phyloP scores from a whole-genome alignment of 495 filamentous ascomycete species.

The Aspergillus egyptiacus region DNA sequence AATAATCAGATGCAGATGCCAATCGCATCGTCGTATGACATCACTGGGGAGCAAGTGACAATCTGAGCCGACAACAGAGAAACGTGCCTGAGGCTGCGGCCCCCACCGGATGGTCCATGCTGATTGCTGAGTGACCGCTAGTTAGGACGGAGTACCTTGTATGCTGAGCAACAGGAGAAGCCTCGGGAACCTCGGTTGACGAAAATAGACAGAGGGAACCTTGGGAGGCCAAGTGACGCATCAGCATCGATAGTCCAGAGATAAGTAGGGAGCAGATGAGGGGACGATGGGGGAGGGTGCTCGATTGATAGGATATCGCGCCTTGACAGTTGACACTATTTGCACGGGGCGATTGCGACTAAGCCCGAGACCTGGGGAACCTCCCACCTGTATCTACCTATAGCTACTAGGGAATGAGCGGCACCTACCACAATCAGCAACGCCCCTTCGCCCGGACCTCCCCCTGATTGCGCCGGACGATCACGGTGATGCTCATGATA shows the following conservation, averaged over 20 bases:
- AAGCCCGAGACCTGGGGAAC: too few species aligned
- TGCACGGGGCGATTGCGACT: too few species aligned
- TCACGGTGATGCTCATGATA: neutral
- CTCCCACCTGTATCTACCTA: too few species aligned
- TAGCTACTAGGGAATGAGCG: too few species aligned
- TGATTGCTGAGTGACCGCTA: too few species aligned
- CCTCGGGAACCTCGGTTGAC: conserved; percentile 6
- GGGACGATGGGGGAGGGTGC: conserved; percentile 7
- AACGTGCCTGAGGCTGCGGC: conserved; percentile 22
- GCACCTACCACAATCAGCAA: conserved; percentile 22
- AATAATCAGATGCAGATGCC: too few species aligned
- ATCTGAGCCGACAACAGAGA: neutral
- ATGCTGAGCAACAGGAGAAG: conserved; percentile 1
- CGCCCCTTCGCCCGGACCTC: conserved; percentile 22
- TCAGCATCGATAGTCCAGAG: too few species aligned
- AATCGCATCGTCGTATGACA: conserved; percentile 10
- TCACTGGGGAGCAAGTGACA: conserved; percentile 13
- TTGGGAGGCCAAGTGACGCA: conserved; percentile 2
- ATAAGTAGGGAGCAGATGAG: too few species aligned
- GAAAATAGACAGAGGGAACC: conserved; percentile 6
- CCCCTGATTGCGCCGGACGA: conserved; percentile 1
- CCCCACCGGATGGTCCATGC: neutral
- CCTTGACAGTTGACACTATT: neutral
- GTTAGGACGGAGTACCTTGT: too few species aligned
- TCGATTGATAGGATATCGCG: conserved; percentile 8